Evolutionary conservation across 1,284 basidiomycete species (phyloP).

Genomic region (Bondarzewia mesenterica): DNA sequence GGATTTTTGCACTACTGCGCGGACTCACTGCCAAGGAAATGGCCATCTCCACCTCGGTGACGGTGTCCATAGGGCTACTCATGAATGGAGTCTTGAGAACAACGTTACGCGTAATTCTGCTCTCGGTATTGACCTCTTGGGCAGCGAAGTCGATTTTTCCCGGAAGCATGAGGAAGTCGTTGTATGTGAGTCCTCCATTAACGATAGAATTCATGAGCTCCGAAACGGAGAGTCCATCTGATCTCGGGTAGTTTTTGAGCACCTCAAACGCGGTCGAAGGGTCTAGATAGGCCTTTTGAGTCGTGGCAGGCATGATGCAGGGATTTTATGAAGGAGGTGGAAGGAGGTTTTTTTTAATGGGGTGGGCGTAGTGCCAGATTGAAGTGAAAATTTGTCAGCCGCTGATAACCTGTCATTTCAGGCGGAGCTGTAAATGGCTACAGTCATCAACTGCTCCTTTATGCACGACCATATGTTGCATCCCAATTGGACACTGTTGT

Average conservation of each 20-base stretch:
- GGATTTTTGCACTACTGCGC: conserved; percentile 6
- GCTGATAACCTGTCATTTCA: conserved; percentile 1
- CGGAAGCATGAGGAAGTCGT: conserved; percentile 89
- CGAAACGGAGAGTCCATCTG: conserved; percentile 82
- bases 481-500: too few relatives aligned
- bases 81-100: conserved; percentile 93
- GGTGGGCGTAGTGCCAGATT: conserved; percentile 8
- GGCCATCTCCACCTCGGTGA: conserved; percentile 97
- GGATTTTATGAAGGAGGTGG: background rate
- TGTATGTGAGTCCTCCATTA: conserved; percentile 96
- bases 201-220: conserved; percentile 88
- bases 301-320: conserved; percentile 1
- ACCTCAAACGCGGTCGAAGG: conserved; percentile 62
- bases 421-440: background rate
- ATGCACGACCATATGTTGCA: too few relatives aligned
- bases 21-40: conserved; percentile 82
- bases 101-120: conserved; percentile 87
- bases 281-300: conserved; percentile 36
- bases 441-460: background rate
- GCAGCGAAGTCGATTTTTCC: conserved; percentile 95
- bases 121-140: conserved; percentile 77
- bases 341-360: background rate
- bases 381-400: background rate
- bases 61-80: conserved; percentile 99
- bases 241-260: conserved; percentile 63